A percentile compares a stretch with the other conserved stretches of the same genome.
Conservation (phyloP, 306 rosid species). For the Fragaria vesca region DNA sequence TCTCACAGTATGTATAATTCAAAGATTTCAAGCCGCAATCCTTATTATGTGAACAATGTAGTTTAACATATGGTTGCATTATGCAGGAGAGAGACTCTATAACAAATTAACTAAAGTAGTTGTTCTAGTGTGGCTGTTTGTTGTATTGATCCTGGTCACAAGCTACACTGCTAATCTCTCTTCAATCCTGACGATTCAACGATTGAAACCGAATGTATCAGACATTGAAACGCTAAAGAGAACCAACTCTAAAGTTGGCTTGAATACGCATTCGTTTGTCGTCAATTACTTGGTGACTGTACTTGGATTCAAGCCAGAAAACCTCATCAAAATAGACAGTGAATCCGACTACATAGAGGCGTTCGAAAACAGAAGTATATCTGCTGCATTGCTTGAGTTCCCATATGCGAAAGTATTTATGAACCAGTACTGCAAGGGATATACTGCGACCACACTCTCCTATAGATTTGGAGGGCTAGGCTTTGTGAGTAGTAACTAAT, state of each 20-base stretch:
- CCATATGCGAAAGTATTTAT: constrained; percentile 53
- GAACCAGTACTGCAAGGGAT: constrained; percentile 44
- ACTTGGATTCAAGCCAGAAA: background rate
- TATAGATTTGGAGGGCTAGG: constrained; percentile 62
- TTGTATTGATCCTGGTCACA: constrained; percentile 52
- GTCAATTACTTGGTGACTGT: constrained; percentile 26
- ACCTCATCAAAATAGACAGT: constrained; percentile 18
- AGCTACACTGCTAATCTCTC: constrained; percentile 76
- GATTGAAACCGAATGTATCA: constrained; percentile 30
- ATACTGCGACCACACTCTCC: constrained; percentile 28
- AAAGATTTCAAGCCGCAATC: background rate
- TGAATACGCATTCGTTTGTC: constrained; percentile 42
- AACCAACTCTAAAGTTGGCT: constrained; percentile 48
- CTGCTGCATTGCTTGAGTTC: constrained; percentile 65
- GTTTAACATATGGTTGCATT: background rate
- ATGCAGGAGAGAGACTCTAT: constrained; percentile 48
- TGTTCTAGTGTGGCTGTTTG: constrained; percentile 53
- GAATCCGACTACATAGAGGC: constrained; percentile 25
- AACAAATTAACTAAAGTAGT: constrained; percentile 49
- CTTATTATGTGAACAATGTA: background rate
- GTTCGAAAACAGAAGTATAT: constrained; percentile 32
- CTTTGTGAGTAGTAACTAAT: constrained; percentile 46
- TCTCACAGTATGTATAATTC: constrained; percentile 56
- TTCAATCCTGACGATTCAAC: constrained; percentile 61
- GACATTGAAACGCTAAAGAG: constrained; percentile 35